Base-by-base conservation (phyloP, 75 land plant genomes). In the Cupressus sempervirens region DNA sequence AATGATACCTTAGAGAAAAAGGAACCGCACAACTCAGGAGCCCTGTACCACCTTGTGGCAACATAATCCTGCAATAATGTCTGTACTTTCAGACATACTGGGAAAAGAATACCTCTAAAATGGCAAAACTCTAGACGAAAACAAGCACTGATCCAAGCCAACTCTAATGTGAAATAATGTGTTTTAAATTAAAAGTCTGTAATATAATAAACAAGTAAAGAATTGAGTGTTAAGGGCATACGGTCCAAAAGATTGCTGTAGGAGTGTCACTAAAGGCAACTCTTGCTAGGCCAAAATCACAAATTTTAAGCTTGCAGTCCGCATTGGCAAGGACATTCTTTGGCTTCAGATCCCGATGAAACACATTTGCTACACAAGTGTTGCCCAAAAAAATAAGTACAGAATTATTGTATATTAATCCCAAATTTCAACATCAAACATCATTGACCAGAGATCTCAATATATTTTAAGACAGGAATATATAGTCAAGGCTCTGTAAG, bases 241-340 rank as follows among this genome's bases (percentile, higher is more conserved):
- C 99, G 77, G 99, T 97, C 99, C 99, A 97, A 80, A 97, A 97
- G 54, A 97, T 97, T 52, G 99, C 95, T 79, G 99, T 97, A 5
- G 99, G 99, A 52, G 97, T 94, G 84, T 97, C 99, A 90, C 91
- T 95, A 77, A 97, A 97, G 41, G 99, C 97, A 43, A 97, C 99
- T 82, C 99, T 88, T 62, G 99, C 99, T 87, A 97, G 92, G 43
- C 99, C 99, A 94, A 97, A 97, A 85, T 97, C 99, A 88, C 97
- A 97, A 53, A 97, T 92, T 90, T 97, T 97, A 56, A 96, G 94
- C 88, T 96, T 95, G 89, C 98, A 96, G 77, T 96, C 96, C 72
- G 96, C 93, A 89, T 96, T 96, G 73, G 99, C 99, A 70, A 97
- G 88, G 45, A 97, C 93, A 82, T 97, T 97, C 84, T 95, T 97